A percentile compares a stretch with the other conserved stretches of the same genome.
phyloP scores from a whole-genome alignment of 2,329 filamentous ascomycete species.

The Fusarium sp. region DNA sequence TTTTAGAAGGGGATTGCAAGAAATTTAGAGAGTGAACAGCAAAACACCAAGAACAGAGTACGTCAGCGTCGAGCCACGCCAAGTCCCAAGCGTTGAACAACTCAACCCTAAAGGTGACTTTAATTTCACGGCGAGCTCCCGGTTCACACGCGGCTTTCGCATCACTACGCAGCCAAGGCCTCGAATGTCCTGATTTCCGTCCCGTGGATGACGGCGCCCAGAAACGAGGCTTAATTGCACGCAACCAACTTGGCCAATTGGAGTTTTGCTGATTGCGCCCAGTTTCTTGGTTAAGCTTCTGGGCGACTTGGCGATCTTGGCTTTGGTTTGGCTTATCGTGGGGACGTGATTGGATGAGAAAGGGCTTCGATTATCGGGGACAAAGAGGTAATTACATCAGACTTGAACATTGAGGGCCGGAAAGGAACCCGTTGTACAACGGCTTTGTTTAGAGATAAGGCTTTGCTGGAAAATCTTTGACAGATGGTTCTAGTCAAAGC shows the following conservation, averaged over 20 bases:
- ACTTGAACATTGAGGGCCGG: too few species aligned
- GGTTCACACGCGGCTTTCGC: not conserved
- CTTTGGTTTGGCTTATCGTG: not conserved
- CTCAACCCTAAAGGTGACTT: slow-evolving; percentile 6
- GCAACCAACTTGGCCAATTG: not conserved
- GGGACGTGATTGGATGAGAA: not conserved
- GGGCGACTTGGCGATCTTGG: slow-evolving; percentile 17
- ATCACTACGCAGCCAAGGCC: slow-evolving; percentile 1
- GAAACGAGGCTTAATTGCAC: slow-evolving; percentile 18
- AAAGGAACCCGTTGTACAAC: not conserved
- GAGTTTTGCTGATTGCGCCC: not conserved
- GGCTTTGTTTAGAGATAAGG: rapidly evolving
- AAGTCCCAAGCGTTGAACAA: slow-evolving; percentile 18
- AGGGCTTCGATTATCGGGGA: not conserved
- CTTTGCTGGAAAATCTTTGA: rapidly evolving
- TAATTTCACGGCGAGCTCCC: not conserved
- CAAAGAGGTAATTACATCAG: not conserved
- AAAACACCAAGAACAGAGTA: not conserved
- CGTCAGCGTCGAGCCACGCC: slow-evolving; percentile 17
- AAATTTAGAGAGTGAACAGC: not conserved
- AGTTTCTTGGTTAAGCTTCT: slow-evolving; percentile 8
- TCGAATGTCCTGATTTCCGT: not conserved
- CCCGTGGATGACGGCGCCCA: slow-evolving; percentile 13
- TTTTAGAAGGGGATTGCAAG: not conserved
- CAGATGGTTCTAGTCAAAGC: rapidly evolving